Evolutionary conservation across 345 rosid genomes (phyloP), one percentile per base, ranked within the genome.

Genomic region (Melastoma malabathricum): DNA sequence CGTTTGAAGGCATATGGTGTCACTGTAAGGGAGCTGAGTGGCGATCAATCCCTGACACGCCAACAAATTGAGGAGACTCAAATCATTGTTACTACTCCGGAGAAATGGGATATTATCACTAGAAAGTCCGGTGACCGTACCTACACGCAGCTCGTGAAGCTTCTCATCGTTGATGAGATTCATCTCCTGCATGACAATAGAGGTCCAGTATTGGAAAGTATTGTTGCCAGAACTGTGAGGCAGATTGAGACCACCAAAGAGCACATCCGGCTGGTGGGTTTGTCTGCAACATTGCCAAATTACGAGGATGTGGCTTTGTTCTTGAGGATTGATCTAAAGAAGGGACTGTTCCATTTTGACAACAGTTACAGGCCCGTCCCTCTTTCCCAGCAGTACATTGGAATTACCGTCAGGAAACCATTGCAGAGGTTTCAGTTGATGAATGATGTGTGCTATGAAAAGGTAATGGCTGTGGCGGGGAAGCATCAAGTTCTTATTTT

Each of bases 91-190:
- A 87, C 98, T 10, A 92, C 98, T 50, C 97, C 98, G 6, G 98
- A 87, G 74, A 92, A 92, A 61, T 92, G 98, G 98, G 98, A 87
- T 69, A 87, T 92, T 50, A 70, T 92, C 49, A 84, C 98, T 27
- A 81, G 98, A 62, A 92, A 92, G 60, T 87, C 98, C n/a, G 98
- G 97, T 41, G 97, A 92, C 69, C 84, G 98, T n/a, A 92, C 98
- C 18, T 92, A 84, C 56, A 87, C 95, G 0, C 95, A 82, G 71
- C 75, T 87, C 38, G 98, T 87, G 58, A 87, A 72, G 59, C 93
- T 92, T 58, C 83, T 92, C 18, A 87, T 92, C 43, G 77, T 92
- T 18, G 98, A 92, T 59, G 98, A 92, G 61, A 92, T 92, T 56
- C 98, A 92, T 70, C 86, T 92, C 58, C 98, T 92, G 56, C 98